These are phyloP conservation scores for Aspergillus tubingensis DNA, from an alignment of 2,329 filamentous ascomycete genomes.

Conservation along the genomic window DNA sequence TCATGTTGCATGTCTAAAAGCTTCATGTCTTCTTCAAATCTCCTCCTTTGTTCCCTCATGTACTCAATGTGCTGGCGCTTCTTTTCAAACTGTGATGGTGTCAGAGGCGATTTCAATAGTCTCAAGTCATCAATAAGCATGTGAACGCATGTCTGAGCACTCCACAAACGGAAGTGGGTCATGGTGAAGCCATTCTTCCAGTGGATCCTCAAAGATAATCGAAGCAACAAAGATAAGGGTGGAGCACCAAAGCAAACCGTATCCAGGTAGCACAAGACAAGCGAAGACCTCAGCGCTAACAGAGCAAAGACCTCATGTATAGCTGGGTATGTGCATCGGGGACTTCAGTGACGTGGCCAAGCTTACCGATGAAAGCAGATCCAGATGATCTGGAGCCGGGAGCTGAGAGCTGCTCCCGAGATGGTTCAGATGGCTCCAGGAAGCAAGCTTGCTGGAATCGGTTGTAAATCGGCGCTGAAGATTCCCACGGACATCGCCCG, in stretches of 20 bases:
- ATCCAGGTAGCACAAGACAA: background rate
- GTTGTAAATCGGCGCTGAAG: constrained; percentile 93
- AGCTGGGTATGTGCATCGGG: background rate
- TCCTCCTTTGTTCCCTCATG: constrained; percentile 82
- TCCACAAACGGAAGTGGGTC: background rate
- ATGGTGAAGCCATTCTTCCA: background rate
- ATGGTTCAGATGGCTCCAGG: constrained; percentile 66
- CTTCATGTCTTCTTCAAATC: constrained; percentile 91
- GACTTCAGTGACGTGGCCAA: constrained; percentile 12
- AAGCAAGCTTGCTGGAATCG: constrained; percentile 80
- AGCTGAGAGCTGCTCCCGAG: constrained; percentile 47
- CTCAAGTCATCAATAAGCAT: constrained; percentile 1
- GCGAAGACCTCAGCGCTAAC: background rate
- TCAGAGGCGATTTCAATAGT: constrained; percentile 38
- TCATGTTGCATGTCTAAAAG: constrained; percentile 82
- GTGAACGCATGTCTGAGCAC: background rate
- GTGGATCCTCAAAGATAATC: background rate
- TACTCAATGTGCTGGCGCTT: constrained; percentile 91
- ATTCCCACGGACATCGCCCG: constrained; percentile 71
- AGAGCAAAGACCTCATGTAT: background rate
- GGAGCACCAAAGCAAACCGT: background rate
- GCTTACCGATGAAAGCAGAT: constrained; percentile 57
- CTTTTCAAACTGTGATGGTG: constrained; percentile 72
- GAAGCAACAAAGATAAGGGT: background rate
- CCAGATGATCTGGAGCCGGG: constrained; percentile 50